phyloP scores from a whole-genome alignment of 2,329 filamentous ascomycete species.

The Diaporthe ampelina region DNA sequence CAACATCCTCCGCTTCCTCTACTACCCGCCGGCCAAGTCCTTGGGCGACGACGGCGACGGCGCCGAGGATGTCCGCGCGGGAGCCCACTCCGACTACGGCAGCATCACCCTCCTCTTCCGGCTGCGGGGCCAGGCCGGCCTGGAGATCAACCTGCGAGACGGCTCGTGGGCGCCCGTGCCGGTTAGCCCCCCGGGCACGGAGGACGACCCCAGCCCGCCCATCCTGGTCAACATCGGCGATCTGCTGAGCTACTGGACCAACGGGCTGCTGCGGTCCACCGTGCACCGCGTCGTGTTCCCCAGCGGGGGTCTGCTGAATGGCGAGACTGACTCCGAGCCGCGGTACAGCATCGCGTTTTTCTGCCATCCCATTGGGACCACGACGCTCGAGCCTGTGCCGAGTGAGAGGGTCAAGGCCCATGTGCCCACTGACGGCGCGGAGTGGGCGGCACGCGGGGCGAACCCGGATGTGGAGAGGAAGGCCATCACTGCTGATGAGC shows the following conservation, averaged over 20 bases:
- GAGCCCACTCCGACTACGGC: slow-evolving; percentile 92
- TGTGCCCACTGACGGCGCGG: slow-evolving; percentile 47
- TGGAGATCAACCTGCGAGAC: slow-evolving; percentile 80
- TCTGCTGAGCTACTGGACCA: slow-evolving; percentile 88
- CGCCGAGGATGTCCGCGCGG: slow-evolving; percentile 80
- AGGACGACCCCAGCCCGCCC: slow-evolving; percentile 73
- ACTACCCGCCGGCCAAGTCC: slow-evolving; percentile 72
- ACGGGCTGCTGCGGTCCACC: slow-evolving; percentile 87
- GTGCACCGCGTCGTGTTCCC: slow-evolving; percentile 89
- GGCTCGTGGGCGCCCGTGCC: slow-evolving; percentile 74
- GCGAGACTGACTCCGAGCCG: slow-evolving; percentile 64
- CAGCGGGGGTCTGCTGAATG: slow-evolving; percentile 52
- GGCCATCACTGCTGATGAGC: slow-evolving; percentile 74
- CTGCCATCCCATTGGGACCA: slow-evolving; percentile 72
- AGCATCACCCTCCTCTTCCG: slow-evolving; percentile 85
- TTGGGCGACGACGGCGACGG: slow-evolving; percentile 55
- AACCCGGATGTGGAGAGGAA: slow-evolving; percentile 67
- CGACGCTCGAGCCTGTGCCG: slow-evolving; percentile 69
- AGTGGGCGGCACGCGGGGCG: slow-evolving; percentile 32
- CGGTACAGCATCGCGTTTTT: slow-evolving; percentile 79
- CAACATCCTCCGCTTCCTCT: slow-evolving; percentile 78
- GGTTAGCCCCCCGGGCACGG: slow-evolving; percentile 73
- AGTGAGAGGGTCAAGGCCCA: slow-evolving; percentile 66
- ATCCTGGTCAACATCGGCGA: slow-evolving; percentile 85
- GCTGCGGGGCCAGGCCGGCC: slow-evolving; percentile 83